phyloP scores from a whole-genome alignment of 2,329 filamentous ascomycete genomes.

The Penicillium digitatum region DNA sequence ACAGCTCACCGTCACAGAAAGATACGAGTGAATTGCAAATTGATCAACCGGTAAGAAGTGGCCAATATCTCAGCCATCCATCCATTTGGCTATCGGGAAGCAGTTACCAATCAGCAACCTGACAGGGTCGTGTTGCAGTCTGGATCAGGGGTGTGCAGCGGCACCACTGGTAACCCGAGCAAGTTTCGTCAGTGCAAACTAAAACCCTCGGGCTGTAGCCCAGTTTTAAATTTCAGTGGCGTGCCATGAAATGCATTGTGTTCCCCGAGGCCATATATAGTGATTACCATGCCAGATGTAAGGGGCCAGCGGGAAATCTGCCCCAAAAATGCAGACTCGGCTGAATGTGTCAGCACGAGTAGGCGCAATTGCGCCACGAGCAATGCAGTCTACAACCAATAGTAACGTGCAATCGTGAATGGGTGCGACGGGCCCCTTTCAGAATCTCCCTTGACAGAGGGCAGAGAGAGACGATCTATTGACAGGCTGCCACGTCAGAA shows the following conservation, averaged over 20 bases:
- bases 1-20: neutral
- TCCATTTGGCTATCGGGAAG: neutral
- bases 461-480: conserved; percentile 11
- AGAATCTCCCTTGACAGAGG: conserved; percentile 11
- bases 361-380: neutral
- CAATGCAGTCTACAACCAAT: conserved; percentile 4
- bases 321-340: conserved; percentile 9
- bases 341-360: conserved; percentile 2
- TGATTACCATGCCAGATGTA: conserved; percentile 11
- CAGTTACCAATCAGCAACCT: conserved; percentile 6
- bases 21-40: conserved; percentile 1
- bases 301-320: conserved; percentile 1
- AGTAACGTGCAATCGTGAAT: neutral
- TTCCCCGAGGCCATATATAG: neutral
- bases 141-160: conserved; percentile 1
- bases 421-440: conserved; percentile 12
- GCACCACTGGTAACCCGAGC: conserved; percentile 12
- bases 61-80: conserved; percentile 1
- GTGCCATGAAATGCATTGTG: neutral
- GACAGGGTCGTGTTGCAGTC: neutral
- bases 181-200: neutral
- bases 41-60: conserved; percentile 5
- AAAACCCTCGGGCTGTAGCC: neutral
- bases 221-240: conserved; percentile 1
- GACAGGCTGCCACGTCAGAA: conserved; percentile 35